Evolutionary conservation across 495 filamentous ascomycete genomes (phyloP), one percentile per base, ranked within the genome.

Genomic region (Aspergillus diversus): DNA sequence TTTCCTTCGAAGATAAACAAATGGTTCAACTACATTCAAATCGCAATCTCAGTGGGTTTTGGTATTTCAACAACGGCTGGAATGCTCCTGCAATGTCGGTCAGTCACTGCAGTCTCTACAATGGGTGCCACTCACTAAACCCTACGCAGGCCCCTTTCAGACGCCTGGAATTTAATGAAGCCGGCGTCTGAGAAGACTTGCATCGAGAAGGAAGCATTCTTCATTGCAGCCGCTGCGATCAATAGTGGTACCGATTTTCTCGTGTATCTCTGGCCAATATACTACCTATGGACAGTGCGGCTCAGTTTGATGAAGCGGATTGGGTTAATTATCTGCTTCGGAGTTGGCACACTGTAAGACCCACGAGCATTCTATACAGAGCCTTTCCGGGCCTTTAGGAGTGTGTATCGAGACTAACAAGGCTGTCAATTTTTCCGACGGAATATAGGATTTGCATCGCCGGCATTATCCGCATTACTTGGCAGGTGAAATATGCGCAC

Each of bases 11-110:
- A 13, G 54, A 57, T 34, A 5, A 57, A 57, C 37, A 57, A 43
- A 39, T 57, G 54, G 54, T 57, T 57, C 54, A 57, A 57, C 54
- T 57, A 57, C 39, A 57, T 57, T 12, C 39, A 33, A 17, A 57
- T 57, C 13, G 54, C 35, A 21, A 57, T 57, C 27, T 17, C 43
- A 1, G 34, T 37, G 15, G 34, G 33, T 2, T 57, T 57, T 57
- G 54, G 54, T 21, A 57, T 57, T 7, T 57, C 54, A 12, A 57
- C 54, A 12, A 57, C 54, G 6, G 37, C 27, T 31, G n/a, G 15
- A 3, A 57, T 57, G 54, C n/a, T 57, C 1, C 6, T 57, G 8
- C 54, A 57, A 43, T 57, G 54, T 35, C 35, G 35, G 54, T 57
- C 16, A 39, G 54, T 57, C 33, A 43, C 4, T 4, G 7, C 15